Conservation (phyloP, 2,329 filamentous ascomycete genomes). For the Triangularia setosa region DNA sequence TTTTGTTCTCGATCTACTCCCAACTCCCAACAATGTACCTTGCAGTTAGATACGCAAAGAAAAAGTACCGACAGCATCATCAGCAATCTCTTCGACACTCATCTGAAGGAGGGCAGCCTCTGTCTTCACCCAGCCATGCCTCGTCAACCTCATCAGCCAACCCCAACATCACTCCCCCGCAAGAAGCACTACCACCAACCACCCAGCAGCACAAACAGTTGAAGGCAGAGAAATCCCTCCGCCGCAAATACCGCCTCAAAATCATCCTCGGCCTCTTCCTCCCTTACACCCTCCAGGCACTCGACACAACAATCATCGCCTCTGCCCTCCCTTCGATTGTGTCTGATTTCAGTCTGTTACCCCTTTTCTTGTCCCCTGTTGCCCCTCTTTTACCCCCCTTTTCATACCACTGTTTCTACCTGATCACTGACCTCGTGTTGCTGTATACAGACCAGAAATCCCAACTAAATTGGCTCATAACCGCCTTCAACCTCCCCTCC, state of each 20-base stretch:
- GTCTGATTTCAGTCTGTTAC: constrained; percentile 52
- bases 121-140: not conserved
- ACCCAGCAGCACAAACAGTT: constrained; percentile 27
- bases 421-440: no score
- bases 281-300: constrained; percentile 58
- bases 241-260: constrained; percentile 50
- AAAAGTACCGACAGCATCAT: constrained; percentile 15
- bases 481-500: constrained; percentile 64
- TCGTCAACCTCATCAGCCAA: not conserved
- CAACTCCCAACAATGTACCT: constrained; percentile 26
- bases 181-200: constrained; percentile 4
- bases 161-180: not conserved
- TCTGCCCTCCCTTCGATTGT: constrained; percentile 60
- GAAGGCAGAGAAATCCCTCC: constrained; percentile 33
- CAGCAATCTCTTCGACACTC: constrained; percentile 11
- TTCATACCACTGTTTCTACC: no score
- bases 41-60: constrained; percentile 24
- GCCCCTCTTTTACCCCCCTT: no score
- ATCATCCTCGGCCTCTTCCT: constrained; percentile 55
- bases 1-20: no score
- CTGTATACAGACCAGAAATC: constrained; percentile 49
- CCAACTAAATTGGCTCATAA: constrained; percentile 66
- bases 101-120: no score
- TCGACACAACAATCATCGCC: constrained; percentile 62
- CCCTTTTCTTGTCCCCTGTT: not conserved